Base-by-base conservation (phyloP, 2,329 filamentous ascomycete species). In the Trichoderma afroharzianum region DNA sequence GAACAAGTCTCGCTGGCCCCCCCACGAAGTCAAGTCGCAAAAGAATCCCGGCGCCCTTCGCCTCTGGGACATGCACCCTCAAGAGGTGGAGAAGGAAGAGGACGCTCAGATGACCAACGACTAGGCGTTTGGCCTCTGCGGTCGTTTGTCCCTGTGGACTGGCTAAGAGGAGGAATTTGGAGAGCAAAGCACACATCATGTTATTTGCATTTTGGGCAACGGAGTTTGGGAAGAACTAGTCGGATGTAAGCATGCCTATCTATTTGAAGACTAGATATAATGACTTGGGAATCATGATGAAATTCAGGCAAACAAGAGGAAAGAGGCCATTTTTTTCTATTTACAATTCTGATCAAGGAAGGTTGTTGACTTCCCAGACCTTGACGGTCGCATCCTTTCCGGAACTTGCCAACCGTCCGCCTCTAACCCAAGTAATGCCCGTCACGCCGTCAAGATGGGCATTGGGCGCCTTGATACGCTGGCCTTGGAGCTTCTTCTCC, bases 391-490 rank as follows among this genome's bases (percentile, higher is more conserved):
- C 95, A 86, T 99, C 96, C 12, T 91, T 93, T 59, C 96, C 96
- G 5, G 90, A 89, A 76, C 92, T 97, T 11, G 93, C 90, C 63
- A 98, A 86, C 82, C 88, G 93, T 71, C 85, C 85, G 9, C 87
- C 89, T 32, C 86, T 87, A 15, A 93, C 86, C 94, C 95, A 99
- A 14, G 88, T 88, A 18, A 98, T 92, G 18, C 93, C 95, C 75
- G 92, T 94, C 21, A 98, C 94, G 11, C 96, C 96, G 78, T 98
- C 96, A 83, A 98, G 98, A 83, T 99, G 96, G 63, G 95, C 94
- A 78, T 97, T 97, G 26, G 90, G 83, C 15, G 90, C 91, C 84
- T 96, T 95, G 75, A 97, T 88, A 75, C 95, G 88, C 81, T 93
- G 93, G 3, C 93, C 94, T 0, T 95, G 95, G 77, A 93, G 92